phyloP scores from a whole-genome alignment of 305 asterid genomes.

The Solanum aculeatissimum region DNA sequence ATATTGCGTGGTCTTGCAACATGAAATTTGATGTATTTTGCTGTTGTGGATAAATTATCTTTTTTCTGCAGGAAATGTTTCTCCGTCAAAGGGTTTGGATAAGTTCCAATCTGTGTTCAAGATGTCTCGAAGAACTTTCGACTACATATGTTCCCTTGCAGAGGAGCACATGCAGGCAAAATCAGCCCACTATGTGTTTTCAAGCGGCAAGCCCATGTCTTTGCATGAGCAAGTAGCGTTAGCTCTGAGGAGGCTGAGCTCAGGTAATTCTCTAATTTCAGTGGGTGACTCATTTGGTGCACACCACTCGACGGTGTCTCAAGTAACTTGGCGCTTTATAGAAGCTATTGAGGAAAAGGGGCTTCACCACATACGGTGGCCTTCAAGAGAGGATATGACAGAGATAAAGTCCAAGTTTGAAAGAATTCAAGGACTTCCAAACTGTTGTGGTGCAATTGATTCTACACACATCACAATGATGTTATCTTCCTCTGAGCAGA shows the following conservation, averaged over 20 bases:
- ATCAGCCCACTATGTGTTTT: conserved; percentile 44
- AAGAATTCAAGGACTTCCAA: conserved; percentile 58
- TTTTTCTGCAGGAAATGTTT: conserved; percentile 37
- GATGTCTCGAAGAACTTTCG: conserved; percentile 63
- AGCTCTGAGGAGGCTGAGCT: conserved; percentile 62
- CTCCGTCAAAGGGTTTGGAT: conserved; percentile 41
- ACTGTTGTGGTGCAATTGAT: conserved; percentile 80
- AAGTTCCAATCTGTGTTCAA: conserved; percentile 44
- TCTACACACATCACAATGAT: conserved; percentile 65
- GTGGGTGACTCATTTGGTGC: conserved; percentile 78
- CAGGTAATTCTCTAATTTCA: conserved; percentile 71
- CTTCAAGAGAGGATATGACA: conserved; percentile 37
- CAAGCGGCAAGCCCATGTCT: conserved; percentile 61
- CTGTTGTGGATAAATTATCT: neutral
- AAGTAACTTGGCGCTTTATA: conserved; percentile 88
- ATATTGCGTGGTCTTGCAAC: neutral
- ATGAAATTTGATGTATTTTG: neutral
- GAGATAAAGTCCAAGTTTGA: conserved; percentile 48
- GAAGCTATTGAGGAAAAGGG: conserved; percentile 76
- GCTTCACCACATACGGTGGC: conserved; percentile 69
- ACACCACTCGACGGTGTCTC: conserved; percentile 81
- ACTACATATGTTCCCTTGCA: conserved; percentile 63
- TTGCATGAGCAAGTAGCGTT: conserved; percentile 76
- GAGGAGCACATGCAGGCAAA: conserved; percentile 64
- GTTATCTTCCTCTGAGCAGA: conserved; percentile 55